Percentiles rank a stretch among this genome's conserved stretches.
Conservation (phyloP, 257 asterid species). For the Thymus mandschuricus region DNA sequence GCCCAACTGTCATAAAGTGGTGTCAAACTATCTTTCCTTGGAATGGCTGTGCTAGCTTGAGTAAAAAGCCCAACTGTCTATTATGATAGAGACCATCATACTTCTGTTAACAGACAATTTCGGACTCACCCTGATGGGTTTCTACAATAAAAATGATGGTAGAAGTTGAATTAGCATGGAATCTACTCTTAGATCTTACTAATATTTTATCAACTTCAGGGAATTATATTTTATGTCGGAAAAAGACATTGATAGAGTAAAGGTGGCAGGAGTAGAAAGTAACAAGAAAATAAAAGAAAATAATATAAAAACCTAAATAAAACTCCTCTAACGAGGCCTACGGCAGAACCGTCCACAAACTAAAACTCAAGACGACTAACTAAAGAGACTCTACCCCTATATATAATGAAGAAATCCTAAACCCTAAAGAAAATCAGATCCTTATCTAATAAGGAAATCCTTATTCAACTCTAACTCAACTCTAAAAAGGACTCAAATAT, state of each 20-base stretch:
- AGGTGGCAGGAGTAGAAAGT: no score
- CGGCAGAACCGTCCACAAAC: no score
- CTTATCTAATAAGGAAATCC: no score
- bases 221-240: slow-evolving; percentile 13
- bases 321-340: no score
- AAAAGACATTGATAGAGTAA: background rate
- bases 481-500: no score
- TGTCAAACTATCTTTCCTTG: slow-evolving; percentile 3
- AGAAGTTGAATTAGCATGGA: slow-evolving; percentile 19
- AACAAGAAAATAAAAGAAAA: no score
- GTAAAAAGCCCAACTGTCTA: slow-evolving; percentile 4
- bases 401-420: no score
- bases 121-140: background rate
- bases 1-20: slow-evolving; percentile 5
- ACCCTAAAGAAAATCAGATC: no score
- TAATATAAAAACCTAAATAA: no score
- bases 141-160: slow-evolving; percentile 3
- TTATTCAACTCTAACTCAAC: no score
- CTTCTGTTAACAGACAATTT: slow-evolving; percentile 5
- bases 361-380: no score
- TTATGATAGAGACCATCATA: slow-evolving; percentile 10
- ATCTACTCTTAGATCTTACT: background rate
- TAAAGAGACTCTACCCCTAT: no score
- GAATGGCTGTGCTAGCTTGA: slow-evolving; percentile 20
- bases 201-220: slow-evolving; percentile 2